Evolutionary conservation across 345 rosid genomes (phyloP).

Genomic region (Eucalyptus pumila): DNA sequence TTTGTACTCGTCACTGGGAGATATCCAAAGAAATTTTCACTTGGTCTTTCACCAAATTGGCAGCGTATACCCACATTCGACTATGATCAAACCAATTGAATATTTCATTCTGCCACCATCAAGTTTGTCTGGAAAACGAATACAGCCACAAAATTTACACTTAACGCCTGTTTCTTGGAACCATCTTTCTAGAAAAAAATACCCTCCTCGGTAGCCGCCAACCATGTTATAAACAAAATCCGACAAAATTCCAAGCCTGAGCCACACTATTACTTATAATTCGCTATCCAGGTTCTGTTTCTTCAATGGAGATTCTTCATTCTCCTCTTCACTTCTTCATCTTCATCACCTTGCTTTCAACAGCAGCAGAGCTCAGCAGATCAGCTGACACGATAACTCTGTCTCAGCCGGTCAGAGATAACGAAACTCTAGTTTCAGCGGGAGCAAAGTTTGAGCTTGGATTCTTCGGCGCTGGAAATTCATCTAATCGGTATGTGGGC

Average conservation of each 20-base stretch:
- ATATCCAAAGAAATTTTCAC: too few relatives aligned
- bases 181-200: background rate
- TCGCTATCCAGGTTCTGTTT: background rate
- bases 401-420: background rate
- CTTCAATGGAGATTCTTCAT: background rate
- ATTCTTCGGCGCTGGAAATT: background rate
- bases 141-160: background rate
- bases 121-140: background rate
- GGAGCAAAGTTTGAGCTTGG: slow-evolving; percentile 10
- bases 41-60: too few relatives aligned
- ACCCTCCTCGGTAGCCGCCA: background rate
- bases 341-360: background rate
- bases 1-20: background rate
- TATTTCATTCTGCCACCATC: background rate
- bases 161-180: background rate
- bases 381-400: background rate
- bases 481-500: background rate
- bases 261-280: background rate
- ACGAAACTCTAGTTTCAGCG: background rate
- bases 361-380: background rate
- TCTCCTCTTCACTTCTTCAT: background rate
- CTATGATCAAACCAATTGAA: background rate
- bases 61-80: background rate
- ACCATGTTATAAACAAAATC: background rate
- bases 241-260: background rate